Base-by-base conservation (phyloP, 108 stramenopile genomes). In the Licmophora abbreviata region DNA sequence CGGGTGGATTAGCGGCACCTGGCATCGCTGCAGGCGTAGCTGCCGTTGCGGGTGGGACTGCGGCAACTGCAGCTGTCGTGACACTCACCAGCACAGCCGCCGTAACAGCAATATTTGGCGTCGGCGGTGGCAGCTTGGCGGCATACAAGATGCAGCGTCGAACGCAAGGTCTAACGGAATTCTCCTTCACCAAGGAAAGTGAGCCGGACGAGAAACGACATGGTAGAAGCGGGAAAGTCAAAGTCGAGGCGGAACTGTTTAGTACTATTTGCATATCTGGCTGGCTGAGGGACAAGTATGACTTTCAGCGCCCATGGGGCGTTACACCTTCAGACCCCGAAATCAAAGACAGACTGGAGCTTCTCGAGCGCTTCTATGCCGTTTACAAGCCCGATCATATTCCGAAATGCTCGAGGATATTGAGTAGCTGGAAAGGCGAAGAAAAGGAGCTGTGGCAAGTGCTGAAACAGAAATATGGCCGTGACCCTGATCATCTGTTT, bases 301-400 rank as follows among this genome's bases (percentile, higher is more conserved):
- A 90, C 60, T 90, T 73, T 57, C 81, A 90, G 65, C 61, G 87
- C 11, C 87, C 87, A 29, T 90, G 88, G 88, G 88, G 88, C n/a
- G 74, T 83, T 3, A 60, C 69, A 3, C 83, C 88, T 30, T 66
- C 71, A 6, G 69, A 77, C 45, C 88, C 88, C 34, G 62, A 66
- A 27, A 66, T 85, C 10, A 33, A 48, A 7, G 79, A 85, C 44
- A 73, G 68, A 47, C 37, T 74, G 8, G 84, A 90, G 47, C 50
- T 71, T 23, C 52, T 90, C 32, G 81, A 83, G 42, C 68, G 84
- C 26, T 90, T 90, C 57, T 90, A 90, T 57, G 63, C 77, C 34
- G 65, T 83, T 14, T 56, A 85, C 49, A 74, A 83, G 32, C 88
- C 84, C 9, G 73, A 78, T 8, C 71, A 90, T 46, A 46, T 85